Percentiles rank a stretch among this genome's conserved stretches.
Evolutionary conservation across 225 moss, liverwort and hornwort genomes (phyloP).

Genomic region (Climacium dendroides): DNA sequence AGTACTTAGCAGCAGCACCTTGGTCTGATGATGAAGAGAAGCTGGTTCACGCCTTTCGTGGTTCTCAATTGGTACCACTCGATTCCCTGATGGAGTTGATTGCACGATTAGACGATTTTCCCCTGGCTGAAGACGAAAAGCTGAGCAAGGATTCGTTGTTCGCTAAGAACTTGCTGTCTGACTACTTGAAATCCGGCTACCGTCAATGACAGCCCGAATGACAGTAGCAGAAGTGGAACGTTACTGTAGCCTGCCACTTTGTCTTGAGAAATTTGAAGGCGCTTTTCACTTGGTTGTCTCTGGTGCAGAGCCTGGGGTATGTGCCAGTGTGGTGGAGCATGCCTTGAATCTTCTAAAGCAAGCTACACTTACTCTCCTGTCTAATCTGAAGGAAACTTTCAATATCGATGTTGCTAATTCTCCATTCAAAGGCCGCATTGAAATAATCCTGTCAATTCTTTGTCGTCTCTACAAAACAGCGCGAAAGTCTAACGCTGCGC

Average conservation of each 20-base stretch:
- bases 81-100: background rate
- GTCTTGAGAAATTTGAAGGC: background rate
- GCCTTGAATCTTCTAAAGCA: background rate
- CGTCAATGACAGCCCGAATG: background rate
- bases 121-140: background rate
- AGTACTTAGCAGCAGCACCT: background rate
- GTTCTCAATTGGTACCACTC: background rate
- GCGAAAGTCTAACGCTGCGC: background rate
- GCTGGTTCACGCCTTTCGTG: background rate
- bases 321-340: background rate
- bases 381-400: background rate
- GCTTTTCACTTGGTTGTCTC: background rate
- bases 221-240: background rate
- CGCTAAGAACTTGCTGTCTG: background rate
- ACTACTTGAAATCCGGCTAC: background rate
- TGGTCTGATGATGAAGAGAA: background rate
- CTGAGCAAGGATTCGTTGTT: background rate
- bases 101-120: background rate
- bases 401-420: rapidly evolving
- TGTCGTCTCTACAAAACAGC: background rate
- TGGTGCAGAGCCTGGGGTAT: background rate
- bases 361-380: background rate
- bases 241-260: background rate
- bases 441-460: background rate
- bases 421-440: background rate